Percentiles rank a stretch among this genome's conserved stretches.
phyloP scores from a whole-genome alignment of 768 basidiomycete genomes.

The Cystobasidium onofrii region DNA sequence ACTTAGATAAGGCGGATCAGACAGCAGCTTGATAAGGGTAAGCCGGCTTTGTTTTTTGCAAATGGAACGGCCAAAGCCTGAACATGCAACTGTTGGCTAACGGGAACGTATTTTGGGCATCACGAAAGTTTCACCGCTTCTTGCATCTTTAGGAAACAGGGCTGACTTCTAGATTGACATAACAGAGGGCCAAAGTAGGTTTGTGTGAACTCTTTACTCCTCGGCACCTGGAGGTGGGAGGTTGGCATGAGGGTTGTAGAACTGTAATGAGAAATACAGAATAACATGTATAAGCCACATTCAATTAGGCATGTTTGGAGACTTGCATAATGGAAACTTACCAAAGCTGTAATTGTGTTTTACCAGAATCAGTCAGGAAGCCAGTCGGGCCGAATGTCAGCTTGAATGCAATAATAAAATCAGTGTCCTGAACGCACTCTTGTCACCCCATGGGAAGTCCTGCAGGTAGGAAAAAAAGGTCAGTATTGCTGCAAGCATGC shows the following conservation, averaged over 20 bases:
- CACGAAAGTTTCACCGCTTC: not conserved
- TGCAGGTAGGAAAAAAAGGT: not conserved
- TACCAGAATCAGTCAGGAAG: not conserved
- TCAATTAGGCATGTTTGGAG: not conserved
- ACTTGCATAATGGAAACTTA: not conserved
- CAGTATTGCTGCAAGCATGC: not conserved
- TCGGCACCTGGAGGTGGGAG: conserved; percentile 3
- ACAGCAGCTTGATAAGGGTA: too few species aligned
- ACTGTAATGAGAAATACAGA: not conserved
- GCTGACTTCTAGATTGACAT: not conserved
- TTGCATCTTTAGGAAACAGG: not conserved
- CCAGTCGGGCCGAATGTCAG: not conserved
- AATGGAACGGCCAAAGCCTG: too few species aligned
- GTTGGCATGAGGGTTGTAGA: conserved; percentile 30
- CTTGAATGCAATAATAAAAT: not conserved
- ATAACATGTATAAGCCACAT: not conserved
- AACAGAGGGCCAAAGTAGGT: not conserved
- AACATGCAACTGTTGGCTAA: too few species aligned
- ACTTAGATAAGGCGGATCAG: too few species aligned
- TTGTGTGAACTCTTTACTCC: conserved; percentile 4
- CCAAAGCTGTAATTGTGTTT: not conserved
- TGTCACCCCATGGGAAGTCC: conserved; percentile 28
- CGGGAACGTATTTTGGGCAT: too few species aligned
- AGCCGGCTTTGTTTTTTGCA: too few species aligned
- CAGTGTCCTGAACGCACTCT: not conserved